Base-by-base conservation (phyloP, 495 filamentous ascomycete species). In the Hypoxylon crocopeplum region DNA sequence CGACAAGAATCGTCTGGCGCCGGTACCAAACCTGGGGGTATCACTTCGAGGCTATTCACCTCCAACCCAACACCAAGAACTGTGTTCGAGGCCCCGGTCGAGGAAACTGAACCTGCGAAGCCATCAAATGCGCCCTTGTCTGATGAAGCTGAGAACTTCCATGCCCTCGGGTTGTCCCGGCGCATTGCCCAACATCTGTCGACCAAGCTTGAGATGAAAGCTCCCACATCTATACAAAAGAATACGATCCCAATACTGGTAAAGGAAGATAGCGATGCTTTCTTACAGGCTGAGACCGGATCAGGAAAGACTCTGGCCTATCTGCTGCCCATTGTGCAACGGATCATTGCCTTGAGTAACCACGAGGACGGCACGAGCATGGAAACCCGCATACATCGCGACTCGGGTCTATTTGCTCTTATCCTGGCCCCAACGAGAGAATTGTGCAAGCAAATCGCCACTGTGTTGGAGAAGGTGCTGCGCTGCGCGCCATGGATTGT, bases 231-330 rank as follows among this genome's bases (percentile, higher is more conserved):
- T 5, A 97, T 98, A 69, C 94, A 98, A 73, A 94, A 90, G 61
- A 87, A 87, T 39, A 88, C 92, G 0, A 87, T 98, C 37, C 80
- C 88, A 12, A 82, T 89, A 56, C 70, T 98, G 25, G 73, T 95
- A 52, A 89, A 86, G 47, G 88, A 89, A 36, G 88, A 97, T 64
- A 84, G 80, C 32, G 94, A 98, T 78, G 94, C 93, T 12, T 98
- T 97, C 68, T 88, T 98, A 20, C 94, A 97, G 71, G 95, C 95
- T 11, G 89, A 98, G 73, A 98, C 94, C 0, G 94, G 94, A 25
- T 98, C 95, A 0, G 94, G 94, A 68, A 98, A 98, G 74, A 98
- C 94, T 3, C 73, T 98, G 41, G 92, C 94, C 27, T 98, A 98
- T 70, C 79, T 97, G 7, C 71, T 98, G 4, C 94, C 94, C 1